Conservation (phyloP, 768 basidiomycete genomes). For the Suillus sp. region DNA sequence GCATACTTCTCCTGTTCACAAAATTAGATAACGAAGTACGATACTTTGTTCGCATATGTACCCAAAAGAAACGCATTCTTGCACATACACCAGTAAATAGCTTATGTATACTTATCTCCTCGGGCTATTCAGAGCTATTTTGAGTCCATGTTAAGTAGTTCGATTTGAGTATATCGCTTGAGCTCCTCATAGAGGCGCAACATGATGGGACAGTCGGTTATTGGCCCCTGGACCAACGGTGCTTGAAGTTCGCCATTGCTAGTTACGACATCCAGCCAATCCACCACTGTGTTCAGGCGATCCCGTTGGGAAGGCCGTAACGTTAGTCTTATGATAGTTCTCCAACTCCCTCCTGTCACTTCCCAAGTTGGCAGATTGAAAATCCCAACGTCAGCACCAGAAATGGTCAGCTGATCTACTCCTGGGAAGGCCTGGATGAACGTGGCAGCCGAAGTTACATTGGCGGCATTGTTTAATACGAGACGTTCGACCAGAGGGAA, state of each 20-base stretch:
- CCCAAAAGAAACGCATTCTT: neutral
- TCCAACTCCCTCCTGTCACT: neutral
- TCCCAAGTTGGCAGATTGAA: slow-evolving; percentile 15
- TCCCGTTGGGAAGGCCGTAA: neutral
- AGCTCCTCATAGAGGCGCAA: neutral
- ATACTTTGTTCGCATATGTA: slow-evolving; percentile 1
- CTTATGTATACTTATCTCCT: neutral
- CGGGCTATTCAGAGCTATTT: neutral
- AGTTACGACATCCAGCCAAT: neutral
- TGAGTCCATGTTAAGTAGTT: neutral
- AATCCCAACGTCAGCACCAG: slow-evolving; percentile 30
- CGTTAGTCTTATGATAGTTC: neutral
- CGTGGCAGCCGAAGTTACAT: slow-evolving; percentile 22
- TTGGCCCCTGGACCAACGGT: neutral
- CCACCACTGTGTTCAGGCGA: neutral
- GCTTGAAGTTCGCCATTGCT: neutral
- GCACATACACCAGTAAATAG: no score
- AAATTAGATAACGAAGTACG: slow-evolving; percentile 1
- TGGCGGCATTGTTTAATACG: slow-evolving; percentile 30
- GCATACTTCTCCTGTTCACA: neutral
- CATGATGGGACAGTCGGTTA: neutral
- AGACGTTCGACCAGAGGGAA: slow-evolving; percentile 32
- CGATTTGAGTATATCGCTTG: neutral
- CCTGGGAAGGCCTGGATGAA: slow-evolving; percentile 33
- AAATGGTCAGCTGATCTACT: slow-evolving; percentile 23